These are phyloP conservation scores for Metschnikowia colocasiae DNA, from an alignment of 805 yeast genomes.

Conservation along the genomic window DNA sequence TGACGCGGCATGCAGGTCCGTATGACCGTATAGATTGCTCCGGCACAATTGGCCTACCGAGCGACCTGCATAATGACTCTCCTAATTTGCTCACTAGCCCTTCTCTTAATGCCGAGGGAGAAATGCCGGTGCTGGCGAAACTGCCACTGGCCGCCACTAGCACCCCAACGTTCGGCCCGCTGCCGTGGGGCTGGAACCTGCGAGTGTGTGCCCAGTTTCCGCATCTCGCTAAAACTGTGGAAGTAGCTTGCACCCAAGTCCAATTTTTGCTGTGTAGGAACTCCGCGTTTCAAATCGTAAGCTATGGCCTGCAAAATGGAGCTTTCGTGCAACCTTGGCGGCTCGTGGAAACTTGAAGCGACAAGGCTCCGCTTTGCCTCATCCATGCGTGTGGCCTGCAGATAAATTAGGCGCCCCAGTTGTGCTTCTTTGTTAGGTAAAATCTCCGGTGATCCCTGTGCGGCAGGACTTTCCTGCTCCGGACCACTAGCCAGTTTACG, in stretches of 20 bases:
- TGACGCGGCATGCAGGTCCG: neutral
- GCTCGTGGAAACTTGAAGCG: constrained; percentile 1
- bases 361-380: neutral
- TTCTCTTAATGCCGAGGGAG: neutral
- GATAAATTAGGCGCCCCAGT: neutral
- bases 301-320: neutral
- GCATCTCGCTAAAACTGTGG: constrained; percentile 1
- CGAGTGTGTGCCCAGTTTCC: neutral
- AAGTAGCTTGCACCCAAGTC: neutral
- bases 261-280: constrained; percentile 5
- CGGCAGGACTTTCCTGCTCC: neutral
- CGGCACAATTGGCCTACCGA: neutral
- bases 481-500: neutral
- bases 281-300: constrained; percentile 4
- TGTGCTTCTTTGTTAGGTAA: neutral
- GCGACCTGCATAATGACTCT: neutral
- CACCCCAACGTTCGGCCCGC: too few species aligned
- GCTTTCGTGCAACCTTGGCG: neutral
- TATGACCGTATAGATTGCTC: neutral
- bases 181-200: neutral
- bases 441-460: neutral
- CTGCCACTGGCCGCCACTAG: too few species aligned
- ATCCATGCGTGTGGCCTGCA: neutral
- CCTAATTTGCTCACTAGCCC: neutral
- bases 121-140: neutral